phyloP scores from a whole-genome alignment of 2,329 filamentous ascomycete genomes.

The Elsinoe necatrix region DNA sequence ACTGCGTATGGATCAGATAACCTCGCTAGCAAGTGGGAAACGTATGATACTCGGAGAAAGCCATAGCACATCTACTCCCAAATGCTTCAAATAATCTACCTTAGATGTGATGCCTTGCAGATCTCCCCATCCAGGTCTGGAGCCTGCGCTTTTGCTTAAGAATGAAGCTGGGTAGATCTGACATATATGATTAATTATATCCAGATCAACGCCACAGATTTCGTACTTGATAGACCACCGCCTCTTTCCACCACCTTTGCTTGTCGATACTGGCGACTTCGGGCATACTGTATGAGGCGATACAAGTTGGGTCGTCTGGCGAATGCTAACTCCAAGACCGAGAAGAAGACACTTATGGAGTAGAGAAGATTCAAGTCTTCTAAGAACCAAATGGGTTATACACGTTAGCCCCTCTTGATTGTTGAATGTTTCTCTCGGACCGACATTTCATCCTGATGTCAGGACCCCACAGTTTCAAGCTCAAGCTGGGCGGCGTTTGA shows the following conservation, averaged over 20 bases:
- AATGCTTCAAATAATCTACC: conserved; percentile 54
- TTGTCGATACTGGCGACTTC: conserved; percentile 17
- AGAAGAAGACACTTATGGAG: no score
- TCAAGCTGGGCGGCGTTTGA: not conserved
- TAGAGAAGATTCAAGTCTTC: no score
- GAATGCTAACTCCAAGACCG: no score
- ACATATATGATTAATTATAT: conserved; percentile 24
- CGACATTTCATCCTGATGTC: conserved; percentile 12
- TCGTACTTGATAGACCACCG: conserved; percentile 27
- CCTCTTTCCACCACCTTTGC: conserved; percentile 33
- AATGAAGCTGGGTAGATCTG: conserved; percentile 54
- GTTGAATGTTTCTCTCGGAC: conserved; percentile 10
- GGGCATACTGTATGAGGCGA: conserved; percentile 11
- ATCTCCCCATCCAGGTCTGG: conserved; percentile 50
- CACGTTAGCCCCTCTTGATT: not conserved
- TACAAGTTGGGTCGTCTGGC: no score
- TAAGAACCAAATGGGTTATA: not conserved
- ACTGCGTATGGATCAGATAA: conserved; percentile 22
- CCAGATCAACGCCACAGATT: not conserved
- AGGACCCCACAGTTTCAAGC: conserved; percentile 7
- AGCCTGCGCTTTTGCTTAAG: conserved; percentile 48
- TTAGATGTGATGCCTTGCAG: conserved; percentile 56
- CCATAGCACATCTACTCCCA: conserved; percentile 58
- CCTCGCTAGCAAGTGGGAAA: conserved; percentile 6
- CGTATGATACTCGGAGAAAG: conserved; percentile 41